These are phyloP conservation scores for Eutrema heterophyllum DNA, from an alignment of 345 rosid genomes.

Conservation along the genomic window DNA sequence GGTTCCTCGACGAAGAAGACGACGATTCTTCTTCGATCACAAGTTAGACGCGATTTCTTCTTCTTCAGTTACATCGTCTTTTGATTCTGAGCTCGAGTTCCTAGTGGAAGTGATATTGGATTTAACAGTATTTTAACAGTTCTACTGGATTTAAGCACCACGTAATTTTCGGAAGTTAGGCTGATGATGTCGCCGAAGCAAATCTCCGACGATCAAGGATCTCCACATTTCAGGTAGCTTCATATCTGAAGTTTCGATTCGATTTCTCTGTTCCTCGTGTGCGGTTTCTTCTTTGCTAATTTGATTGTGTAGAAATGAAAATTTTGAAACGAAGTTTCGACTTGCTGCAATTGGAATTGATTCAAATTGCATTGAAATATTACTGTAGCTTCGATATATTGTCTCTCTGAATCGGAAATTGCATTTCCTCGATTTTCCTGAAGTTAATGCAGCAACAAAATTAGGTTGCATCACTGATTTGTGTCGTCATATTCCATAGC, in stretches of 20 bases:
- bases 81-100: background rate
- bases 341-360: background rate
- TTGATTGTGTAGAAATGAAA: background rate
- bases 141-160: background rate
- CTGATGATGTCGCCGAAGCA: conserved; percentile 77
- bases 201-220: conserved; percentile 74
- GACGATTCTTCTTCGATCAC: conserved; percentile 4
- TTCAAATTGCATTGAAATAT: background rate
- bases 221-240: conserved; percentile 61
- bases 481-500: background rate
- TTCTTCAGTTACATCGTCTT: background rate
- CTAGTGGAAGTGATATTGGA: background rate
- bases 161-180: background rate
- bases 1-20: conserved; percentile 23
- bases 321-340: too few species aligned
- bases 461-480: background rate
- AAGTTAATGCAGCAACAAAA: background rate
- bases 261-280: background rate
- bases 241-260: background rate
- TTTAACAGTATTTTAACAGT: background rate
- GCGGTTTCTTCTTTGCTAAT: background rate
- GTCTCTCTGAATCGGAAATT: background rate
- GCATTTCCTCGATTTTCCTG: background rate
- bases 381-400: background rate
- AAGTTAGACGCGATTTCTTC: background rate